Conservation (phyloP, 306 rosid genomes). For the Morella rubra region DNA sequence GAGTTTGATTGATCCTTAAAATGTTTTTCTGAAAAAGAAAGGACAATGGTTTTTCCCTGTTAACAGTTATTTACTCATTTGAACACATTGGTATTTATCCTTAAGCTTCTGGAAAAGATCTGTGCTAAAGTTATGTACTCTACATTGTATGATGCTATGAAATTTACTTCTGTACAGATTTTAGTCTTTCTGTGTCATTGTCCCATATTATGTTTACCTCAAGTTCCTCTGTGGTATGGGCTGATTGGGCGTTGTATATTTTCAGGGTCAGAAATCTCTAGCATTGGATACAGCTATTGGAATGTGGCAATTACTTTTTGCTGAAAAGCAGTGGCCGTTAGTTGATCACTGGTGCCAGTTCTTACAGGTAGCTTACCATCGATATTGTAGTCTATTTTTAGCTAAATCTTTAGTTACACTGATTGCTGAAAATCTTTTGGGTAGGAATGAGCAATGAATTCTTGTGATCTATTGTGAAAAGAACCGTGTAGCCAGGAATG, state of each 20-base stretch:
- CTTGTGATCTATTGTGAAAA: not conserved
- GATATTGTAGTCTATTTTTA: not conserved
- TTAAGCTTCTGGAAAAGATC: too few species aligned
- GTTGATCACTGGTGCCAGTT: constrained; percentile 99
- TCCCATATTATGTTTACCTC: not conserved
- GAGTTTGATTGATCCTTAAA: too few species aligned
- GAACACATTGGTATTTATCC: too few species aligned
- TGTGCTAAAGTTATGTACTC: too few species aligned
- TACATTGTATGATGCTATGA: too few species aligned
- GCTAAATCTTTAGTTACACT: not conserved
- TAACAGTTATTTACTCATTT: too few species aligned
- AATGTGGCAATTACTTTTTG: constrained; percentile 99
- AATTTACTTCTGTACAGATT: too few species aligned
- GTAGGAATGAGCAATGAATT: not conserved
- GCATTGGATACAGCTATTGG: constrained; percentile 99
- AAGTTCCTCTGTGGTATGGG: not conserved
- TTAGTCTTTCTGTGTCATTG: not conserved
- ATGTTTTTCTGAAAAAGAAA: too few species aligned
- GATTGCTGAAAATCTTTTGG: not conserved
- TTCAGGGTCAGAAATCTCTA: constrained; percentile 97
- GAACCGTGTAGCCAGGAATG: not conserved
- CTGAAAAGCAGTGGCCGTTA: constrained; percentile 94
- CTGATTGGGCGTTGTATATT: constrained; percentile 13
- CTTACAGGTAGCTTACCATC: constrained; percentile 64
- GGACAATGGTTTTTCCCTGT: too few species aligned